Percentiles rank a stretch among this genome's conserved stretches.
Evolutionary conservation across 208 protist genomes (phyloP).

Genomic region (Leishmania arabica): DNA sequence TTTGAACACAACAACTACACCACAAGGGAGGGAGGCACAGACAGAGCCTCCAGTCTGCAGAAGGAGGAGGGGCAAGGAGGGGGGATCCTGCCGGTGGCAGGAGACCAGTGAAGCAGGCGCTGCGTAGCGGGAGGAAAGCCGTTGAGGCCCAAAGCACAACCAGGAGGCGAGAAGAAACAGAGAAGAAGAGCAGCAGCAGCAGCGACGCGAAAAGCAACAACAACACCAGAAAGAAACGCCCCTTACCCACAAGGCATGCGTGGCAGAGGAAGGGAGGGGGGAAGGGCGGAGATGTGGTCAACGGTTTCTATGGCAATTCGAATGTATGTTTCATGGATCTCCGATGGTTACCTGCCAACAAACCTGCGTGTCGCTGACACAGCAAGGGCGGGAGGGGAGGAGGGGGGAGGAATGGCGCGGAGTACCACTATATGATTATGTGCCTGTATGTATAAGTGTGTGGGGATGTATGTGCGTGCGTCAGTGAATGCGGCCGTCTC

Average conservation of each 20-base stretch:
- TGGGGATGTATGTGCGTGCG: slow-evolving; percentile 1
- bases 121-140: background rate
- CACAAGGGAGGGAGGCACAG: background rate
- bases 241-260: background rate
- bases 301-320: background rate
- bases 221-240: no score
- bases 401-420: background rate
- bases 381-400: no score
- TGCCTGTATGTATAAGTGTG: slow-evolving; percentile 4
- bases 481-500: background rate
- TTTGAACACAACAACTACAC: background rate
- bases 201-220: background rate
- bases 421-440: background rate
- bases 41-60: background rate
- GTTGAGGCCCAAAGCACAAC: background rate
- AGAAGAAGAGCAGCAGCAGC: background rate
- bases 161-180: no score
- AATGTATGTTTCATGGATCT: background rate
- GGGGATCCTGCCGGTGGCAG: background rate
- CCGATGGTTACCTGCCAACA: background rate
- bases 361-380: no score
- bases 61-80: no score
- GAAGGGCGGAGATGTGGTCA: background rate
- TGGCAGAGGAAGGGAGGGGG: background rate
- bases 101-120: background rate